A percentile compares a stretch with the other conserved stretches of the same genome.
Evolutionary conservation across 2,329 filamentous ascomycete species (phyloP).

Genomic region (Colletotrichum sp.): DNA sequence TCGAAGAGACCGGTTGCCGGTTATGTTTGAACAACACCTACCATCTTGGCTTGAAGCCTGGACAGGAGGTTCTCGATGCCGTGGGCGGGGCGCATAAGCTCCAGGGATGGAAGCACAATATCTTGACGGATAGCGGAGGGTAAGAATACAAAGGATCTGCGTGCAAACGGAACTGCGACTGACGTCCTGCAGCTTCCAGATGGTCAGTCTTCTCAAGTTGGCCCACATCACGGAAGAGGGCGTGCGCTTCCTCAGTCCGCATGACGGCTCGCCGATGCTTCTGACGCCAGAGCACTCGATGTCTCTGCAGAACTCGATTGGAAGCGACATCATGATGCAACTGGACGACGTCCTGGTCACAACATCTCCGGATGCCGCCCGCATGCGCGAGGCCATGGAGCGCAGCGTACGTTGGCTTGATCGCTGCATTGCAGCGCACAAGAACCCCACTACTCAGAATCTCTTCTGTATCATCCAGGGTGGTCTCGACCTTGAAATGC

Average conservation of each 20-base stretch:
- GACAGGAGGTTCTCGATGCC: slow-evolving; percentile 84
- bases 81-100: slow-evolving; percentile 93
- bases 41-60: slow-evolving; percentile 92
- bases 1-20: slow-evolving; percentile 87
- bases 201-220: slow-evolving; percentile 94
- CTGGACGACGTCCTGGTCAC: slow-evolving; percentile 97
- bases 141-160: slow-evolving; percentile 36
- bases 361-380: slow-evolving; percentile 84
- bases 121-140: slow-evolving; percentile 83
- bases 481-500: slow-evolving; percentile 86
- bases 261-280: slow-evolving; percentile 95
- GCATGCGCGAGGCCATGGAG: slow-evolving; percentile 95
- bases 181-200: slow-evolving; percentile 78
- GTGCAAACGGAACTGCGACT: neutral
- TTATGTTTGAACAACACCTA: slow-evolving; percentile 98
- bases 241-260: slow-evolving; percentile 93
- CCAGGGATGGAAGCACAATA: slow-evolving; percentile 94
- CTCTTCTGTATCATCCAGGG: slow-evolving; percentile 99
- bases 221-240: slow-evolving; percentile 95
- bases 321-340: slow-evolving; percentile 99
- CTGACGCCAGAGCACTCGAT: slow-evolving; percentile 98
- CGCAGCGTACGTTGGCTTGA: slow-evolving; percentile 95
- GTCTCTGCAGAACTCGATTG: slow-evolving; percentile 93
- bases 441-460: slow-evolving; percentile 83
- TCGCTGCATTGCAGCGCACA: slow-evolving; percentile 89